Percentiles rank a stretch among this genome's conserved stretches.
phyloP scores from a whole-genome alignment of 192 early-diverging fungal species.

The Entrophospora sp. region DNA sequence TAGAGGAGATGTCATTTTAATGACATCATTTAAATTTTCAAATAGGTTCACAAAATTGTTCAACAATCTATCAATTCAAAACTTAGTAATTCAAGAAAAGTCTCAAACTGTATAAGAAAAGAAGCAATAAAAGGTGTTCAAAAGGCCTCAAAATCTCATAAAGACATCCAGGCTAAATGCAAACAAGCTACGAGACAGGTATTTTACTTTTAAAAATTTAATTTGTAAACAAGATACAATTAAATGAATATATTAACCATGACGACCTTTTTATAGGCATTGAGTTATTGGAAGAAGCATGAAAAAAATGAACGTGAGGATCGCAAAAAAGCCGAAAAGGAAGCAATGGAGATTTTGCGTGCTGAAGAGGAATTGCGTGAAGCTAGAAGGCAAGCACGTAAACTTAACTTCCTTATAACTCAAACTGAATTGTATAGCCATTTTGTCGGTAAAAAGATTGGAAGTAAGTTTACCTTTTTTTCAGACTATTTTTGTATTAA shows the following conservation, averaged over 20 bases:
- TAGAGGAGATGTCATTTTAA: too few relatives aligned
- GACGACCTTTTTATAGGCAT: slow-evolving; percentile 49
- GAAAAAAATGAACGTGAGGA: slow-evolving; percentile 85
- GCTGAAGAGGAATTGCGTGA: slow-evolving; percentile 81
- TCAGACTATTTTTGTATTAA: too few relatives aligned
- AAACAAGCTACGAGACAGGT: slow-evolving; percentile 57
- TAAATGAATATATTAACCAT: neutral
- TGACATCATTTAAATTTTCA: neutral
- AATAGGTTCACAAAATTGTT: slow-evolving; percentile 41
- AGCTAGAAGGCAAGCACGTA: slow-evolving; percentile 70
- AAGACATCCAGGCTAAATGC: slow-evolving; percentile 53
- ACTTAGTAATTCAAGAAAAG: slow-evolving; percentile 56
- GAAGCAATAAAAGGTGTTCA: slow-evolving; percentile 53
- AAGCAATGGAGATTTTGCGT: slow-evolving; percentile 66
- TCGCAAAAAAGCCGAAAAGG: slow-evolving; percentile 80
- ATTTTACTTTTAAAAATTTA: neutral
- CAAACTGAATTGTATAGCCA: slow-evolving; percentile 91
- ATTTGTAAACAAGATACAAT: neutral
- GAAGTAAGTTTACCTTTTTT: slow-evolving; percentile 24
- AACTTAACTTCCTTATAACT: slow-evolving; percentile 86
- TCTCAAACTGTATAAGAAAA: slow-evolving; percentile 63
- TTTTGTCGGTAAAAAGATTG: slow-evolving; percentile 80
- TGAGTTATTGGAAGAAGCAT: slow-evolving; percentile 86
- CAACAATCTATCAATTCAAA: slow-evolving; percentile 34
- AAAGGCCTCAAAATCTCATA: slow-evolving; percentile 44